Evolutionary conservation across 208 protist species (phyloP).

Genomic region (Wallacemonas collosoma): DNA sequence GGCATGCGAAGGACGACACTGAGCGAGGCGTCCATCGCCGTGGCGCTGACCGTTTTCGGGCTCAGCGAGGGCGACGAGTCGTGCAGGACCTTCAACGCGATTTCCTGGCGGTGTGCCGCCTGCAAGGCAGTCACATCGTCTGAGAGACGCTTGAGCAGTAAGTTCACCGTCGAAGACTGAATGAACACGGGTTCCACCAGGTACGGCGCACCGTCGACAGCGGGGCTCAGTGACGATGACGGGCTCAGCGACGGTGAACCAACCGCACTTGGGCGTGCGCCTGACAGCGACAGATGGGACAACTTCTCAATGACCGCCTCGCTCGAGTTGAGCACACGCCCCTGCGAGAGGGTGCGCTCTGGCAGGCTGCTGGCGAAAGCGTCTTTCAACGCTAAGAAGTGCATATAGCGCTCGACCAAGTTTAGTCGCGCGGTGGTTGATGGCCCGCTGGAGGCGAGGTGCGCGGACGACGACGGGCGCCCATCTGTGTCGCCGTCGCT

Average conservation of each 20-base stretch:
- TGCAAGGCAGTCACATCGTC: constrained; percentile 18
- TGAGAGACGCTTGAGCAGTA: constrained; percentile 19
- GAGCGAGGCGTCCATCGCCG: constrained; percentile 2
- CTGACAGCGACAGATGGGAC: neutral
- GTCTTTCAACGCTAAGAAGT: neutral
- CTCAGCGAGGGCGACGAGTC: constrained; percentile 13
- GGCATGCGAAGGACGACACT: constrained; percentile 11
- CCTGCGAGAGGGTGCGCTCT: constrained; percentile 3
- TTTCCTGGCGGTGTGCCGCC: constrained; percentile 3
- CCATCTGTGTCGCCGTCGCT: constrained; percentile 2
- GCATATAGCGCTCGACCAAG: neutral
- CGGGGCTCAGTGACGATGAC: neutral
- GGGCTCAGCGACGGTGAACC: neutral
- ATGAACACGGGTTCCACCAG: constrained; percentile 22
- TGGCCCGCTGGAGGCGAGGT: neutral
- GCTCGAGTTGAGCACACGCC: neutral
- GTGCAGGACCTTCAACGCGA: constrained; percentile 12
- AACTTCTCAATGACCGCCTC: constrained; percentile 2
- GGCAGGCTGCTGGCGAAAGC: neutral
- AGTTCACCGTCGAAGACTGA: constrained; percentile 20
- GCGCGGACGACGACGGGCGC: neutral
- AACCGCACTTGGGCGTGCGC: neutral
- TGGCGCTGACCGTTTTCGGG: constrained; percentile 11
- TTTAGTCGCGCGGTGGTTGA: neutral
- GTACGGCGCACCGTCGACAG: constrained; percentile 5